Conservation (phyloP, 768 basidiomycete genomes). For the Macrocybe gigantea region DNA sequence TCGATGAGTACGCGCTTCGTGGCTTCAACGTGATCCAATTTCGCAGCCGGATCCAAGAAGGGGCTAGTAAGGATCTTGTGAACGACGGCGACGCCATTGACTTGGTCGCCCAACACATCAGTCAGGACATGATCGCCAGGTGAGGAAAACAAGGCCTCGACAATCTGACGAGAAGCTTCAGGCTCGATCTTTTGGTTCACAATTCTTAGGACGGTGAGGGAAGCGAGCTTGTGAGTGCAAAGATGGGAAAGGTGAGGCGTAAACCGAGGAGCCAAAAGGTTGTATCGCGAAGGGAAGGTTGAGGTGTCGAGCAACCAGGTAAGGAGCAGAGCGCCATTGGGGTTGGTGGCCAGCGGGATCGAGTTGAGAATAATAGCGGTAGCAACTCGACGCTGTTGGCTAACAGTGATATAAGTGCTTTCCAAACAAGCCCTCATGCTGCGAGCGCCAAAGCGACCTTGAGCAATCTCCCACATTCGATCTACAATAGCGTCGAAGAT, state of each 20-base stretch:
- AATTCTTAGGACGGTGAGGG: constrained; percentile 89
- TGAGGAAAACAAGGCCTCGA: constrained; percentile 88
- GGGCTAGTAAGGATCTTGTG: constrained; percentile 89
- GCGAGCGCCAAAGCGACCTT: constrained; percentile 95
- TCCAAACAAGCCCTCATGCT: constrained; percentile 98
- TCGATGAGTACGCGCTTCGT: constrained; percentile 88
- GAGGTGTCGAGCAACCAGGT: constrained; percentile 98
- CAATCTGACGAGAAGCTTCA: constrained; percentile 78
- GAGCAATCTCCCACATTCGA: constrained; percentile 97
- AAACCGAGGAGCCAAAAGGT: constrained; percentile 90
- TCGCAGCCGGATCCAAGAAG: constrained; percentile 70
- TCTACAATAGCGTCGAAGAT: constrained; percentile 98
- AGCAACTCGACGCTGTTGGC: constrained; percentile 92
- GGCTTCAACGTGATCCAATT: constrained; percentile 70
- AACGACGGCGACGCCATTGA: constrained; percentile 90
- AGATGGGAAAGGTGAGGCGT: constrained; percentile 94
- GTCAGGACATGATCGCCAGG: constrained; percentile 86
- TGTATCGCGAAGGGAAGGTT: constrained; percentile 92
- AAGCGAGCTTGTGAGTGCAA: constrained; percentile 97
- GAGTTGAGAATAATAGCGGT: constrained; percentile 95
- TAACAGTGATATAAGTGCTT: constrained; percentile 77
- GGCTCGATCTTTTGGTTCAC: constrained; percentile 96
- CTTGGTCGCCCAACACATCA: constrained; percentile 93
- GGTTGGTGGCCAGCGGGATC: constrained; percentile 94
- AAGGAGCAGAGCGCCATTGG: constrained; percentile 91